Base-by-base conservation (phyloP, 179 eudicot genomes). In the Vitellaria paradoxa region DNA sequence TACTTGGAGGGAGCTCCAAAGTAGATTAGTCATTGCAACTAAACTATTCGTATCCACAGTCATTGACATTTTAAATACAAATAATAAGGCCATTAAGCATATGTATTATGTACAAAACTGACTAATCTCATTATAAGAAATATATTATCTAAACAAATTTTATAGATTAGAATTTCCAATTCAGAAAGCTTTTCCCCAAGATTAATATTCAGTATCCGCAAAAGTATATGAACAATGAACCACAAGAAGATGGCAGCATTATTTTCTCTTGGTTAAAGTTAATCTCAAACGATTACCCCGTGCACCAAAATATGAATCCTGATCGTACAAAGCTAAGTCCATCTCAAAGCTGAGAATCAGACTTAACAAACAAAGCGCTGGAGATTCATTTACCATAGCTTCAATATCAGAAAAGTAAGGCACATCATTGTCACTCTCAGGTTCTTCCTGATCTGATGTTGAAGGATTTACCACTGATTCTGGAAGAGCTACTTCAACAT, bases 391-490 rank as follows among this genome's bases (percentile, higher is more conserved):
- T 89, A 95, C 98, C 99, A 90, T 89, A 45, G 97, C 88, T 84
- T 95, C 99, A 78, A 95, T 79, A 83, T 95, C 99, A 70, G 99
- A 93, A 86, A 84, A 90, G 81, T 81, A 87, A 45, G 94, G 97
- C 72, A 91, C 87, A 75, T 93, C 95, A 73, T 81, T 81, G 74
- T 89, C 99, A 77, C 87, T 85, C 46, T 85, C 88, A 53, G 91
- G 84, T 80, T 88, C 93, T 56, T 89, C 91, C 18, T 69, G 79
- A 67, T 91, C 93, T 10, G 94, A 88, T 23, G 75, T 64, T 40
- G 84, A 81, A 30, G 81, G 68, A 53, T 91, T 86, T 59, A 70
- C 85, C 21, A 65, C 86, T 78, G 85, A 68, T 83, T 86, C 92
- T 69, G 80, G 84, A 76, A 63, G 70, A 82, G 77, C 61, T 71